These are phyloP conservation scores for Eucalyptus decipiens DNA, from an alignment of 345 rosid species.

Conservation along the genomic window DNA sequence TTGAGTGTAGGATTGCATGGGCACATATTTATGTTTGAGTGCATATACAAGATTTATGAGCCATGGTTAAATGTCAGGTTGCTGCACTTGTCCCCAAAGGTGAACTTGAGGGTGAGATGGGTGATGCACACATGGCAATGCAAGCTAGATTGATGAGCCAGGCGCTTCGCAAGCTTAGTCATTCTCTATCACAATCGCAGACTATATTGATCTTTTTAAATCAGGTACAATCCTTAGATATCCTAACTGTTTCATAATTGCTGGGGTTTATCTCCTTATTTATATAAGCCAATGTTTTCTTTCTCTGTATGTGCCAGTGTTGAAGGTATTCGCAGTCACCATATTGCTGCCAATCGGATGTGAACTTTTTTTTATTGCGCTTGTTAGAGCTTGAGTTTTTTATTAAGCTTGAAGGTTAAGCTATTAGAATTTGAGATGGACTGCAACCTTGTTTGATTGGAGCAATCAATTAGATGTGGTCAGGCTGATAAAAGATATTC, in stretches of 20 bases:
- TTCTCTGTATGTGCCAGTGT: background rate
- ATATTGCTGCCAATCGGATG: background rate
- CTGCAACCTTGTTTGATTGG: background rate
- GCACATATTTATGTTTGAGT: background rate
- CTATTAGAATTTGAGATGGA: background rate
- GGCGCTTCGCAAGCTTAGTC: slow-evolving; percentile 95
- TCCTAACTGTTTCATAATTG: background rate
- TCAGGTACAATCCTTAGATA: slow-evolving; percentile 33
- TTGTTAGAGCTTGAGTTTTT: background rate
- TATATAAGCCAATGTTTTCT: background rate
- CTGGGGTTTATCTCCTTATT: background rate
- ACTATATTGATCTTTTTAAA: slow-evolving; percentile 71
- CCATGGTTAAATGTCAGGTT: slow-evolving; percentile 33
- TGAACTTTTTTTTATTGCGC: background rate
- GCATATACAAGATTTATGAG: background rate
- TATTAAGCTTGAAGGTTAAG: background rate
- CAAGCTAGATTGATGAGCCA: slow-evolving; percentile 99
- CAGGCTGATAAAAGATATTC: background rate
- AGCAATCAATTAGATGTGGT: background rate
- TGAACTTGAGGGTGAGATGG: slow-evolving; percentile 99
- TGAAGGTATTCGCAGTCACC: background rate
- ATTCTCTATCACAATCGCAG: slow-evolving; percentile 80
- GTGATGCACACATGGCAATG: slow-evolving; percentile 99
- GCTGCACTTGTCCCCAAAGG: slow-evolving; percentile 99
- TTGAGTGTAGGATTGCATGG: background rate